A percentile compares a stretch with the other conserved stretches of the same genome.
Evolutionary conservation across 306 rosid genomes (phyloP).

Genomic region (Arachis hypogaea): DNA sequence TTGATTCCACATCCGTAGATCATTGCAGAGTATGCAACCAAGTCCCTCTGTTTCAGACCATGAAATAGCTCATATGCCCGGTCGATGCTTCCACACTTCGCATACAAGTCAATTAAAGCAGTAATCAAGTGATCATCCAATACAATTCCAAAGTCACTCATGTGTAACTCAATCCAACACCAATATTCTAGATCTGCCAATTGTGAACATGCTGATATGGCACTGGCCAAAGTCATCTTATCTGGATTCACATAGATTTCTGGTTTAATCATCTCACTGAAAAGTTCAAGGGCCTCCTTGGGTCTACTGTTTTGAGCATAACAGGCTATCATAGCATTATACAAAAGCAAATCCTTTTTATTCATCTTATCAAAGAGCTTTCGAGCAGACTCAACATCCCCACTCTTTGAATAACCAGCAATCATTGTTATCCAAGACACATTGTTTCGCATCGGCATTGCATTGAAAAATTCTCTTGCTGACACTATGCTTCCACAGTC

Average conservation of each 20-base stretch:
- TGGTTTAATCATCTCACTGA: slow-evolving; percentile 56
- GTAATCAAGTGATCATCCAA: slow-evolving; percentile 81
- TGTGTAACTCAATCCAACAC: slow-evolving; percentile 53
- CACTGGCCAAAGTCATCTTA: slow-evolving; percentile 67
- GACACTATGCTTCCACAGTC: slow-evolving; percentile 48
- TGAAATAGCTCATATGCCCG: slow-evolving; percentile 64
- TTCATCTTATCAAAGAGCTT: slow-evolving; percentile 58
- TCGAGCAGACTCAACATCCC: slow-evolving; percentile 66
- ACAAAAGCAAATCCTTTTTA: slow-evolving; percentile 52
- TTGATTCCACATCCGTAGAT: slow-evolving; percentile 81
- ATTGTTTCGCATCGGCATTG: slow-evolving; percentile 59
- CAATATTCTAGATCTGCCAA: slow-evolving; percentile 59
- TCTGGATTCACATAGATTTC: slow-evolving; percentile 56
- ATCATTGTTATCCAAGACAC: slow-evolving; percentile 71
- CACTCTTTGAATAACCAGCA: slow-evolving; percentile 63
- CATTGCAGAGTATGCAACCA: slow-evolving; percentile 85
- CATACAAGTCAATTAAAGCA: slow-evolving; percentile 71
- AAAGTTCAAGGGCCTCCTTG: slow-evolving; percentile 65
- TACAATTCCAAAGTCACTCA: slow-evolving; percentile 57
- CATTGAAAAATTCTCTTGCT: slow-evolving; percentile 59
- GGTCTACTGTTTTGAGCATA: slow-evolving; percentile 75
- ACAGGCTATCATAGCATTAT: slow-evolving; percentile 76
- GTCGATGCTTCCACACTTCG: slow-evolving; percentile 71
- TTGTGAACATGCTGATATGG: slow-evolving; percentile 77
- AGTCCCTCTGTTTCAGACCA: slow-evolving; percentile 59